Conservation (phyloP, 331 rosid species). For the Rosa hybrid region DNA sequence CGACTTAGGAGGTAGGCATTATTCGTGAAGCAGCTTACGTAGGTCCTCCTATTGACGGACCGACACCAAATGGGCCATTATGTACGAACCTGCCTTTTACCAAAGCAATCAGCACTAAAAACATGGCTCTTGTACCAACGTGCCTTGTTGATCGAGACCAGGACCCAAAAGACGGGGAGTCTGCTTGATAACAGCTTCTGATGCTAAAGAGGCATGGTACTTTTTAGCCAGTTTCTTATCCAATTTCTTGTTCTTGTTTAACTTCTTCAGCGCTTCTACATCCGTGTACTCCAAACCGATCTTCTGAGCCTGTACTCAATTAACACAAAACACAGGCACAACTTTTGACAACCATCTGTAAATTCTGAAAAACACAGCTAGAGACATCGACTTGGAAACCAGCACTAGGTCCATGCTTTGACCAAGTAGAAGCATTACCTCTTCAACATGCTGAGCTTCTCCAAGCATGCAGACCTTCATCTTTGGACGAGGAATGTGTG, state of each 20-base stretch:
- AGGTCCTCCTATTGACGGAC: too few relatives aligned
- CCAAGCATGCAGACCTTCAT: conserved; percentile 93
- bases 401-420: not conserved
- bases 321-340: not conserved
- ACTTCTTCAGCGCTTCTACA: conserved; percentile 77
- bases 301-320: conserved; percentile 58
- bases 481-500: conserved; percentile 82
- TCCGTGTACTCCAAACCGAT: conserved; percentile 73
- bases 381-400: not conserved
- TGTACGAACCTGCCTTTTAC: too few relatives aligned
- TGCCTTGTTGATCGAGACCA: conserved; percentile 75
- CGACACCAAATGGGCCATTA: too few relatives aligned
- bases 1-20: too few relatives aligned
- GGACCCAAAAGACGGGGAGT: conserved; percentile 86
- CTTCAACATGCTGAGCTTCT: conserved; percentile 89
- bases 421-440: conserved; percentile 38
- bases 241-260: conserved; percentile 71
- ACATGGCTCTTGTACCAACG: conserved; percentile 42
- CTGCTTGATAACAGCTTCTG: conserved; percentile 82
- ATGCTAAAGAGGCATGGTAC: conserved; percentile 80
- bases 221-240: conserved; percentile 81
- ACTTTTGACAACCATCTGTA: too few relatives aligned
- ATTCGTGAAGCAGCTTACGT: too few relatives aligned
- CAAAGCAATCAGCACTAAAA: not conserved
- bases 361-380: not conserved